Conservation (phyloP, 2,329 filamentous ascomycete species). For the Talaromyces sp. region DNA sequence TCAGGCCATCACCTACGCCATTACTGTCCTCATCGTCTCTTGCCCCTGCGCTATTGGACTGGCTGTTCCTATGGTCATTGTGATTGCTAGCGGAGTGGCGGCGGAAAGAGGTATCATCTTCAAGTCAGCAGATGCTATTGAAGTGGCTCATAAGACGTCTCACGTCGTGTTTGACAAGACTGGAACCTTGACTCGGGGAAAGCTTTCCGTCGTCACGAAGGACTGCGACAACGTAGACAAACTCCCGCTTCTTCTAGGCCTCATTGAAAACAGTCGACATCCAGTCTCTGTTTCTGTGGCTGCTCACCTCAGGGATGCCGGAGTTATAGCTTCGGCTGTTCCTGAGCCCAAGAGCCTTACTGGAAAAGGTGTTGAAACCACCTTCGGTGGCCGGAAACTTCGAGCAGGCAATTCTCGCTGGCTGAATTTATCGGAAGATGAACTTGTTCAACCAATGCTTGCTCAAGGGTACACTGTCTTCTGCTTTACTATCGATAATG, state of each 20-base stretch:
- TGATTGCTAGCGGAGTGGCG: conserved; percentile 63
- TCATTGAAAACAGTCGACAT: neutral
- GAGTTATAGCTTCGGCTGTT: neutral
- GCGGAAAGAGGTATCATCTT: conserved; percentile 63
- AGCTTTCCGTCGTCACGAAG: neutral
- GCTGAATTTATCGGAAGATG: neutral
- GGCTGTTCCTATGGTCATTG: conserved; percentile 72
- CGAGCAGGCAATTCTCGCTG: neutral
- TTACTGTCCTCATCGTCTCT: conserved; percentile 67
- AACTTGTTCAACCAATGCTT: neutral
- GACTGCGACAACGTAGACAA: neutral
- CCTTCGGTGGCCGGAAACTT: neutral
- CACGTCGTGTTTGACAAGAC: conserved; percentile 6
- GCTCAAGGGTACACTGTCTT: neutral
- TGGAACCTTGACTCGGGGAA: neutral
- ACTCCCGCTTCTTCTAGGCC: neutral
- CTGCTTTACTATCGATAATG: neutral
- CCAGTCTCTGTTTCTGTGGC: neutral
- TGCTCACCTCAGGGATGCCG: neutral
- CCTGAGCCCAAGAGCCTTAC: neutral
- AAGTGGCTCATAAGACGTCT: neutral
- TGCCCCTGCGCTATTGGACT: conserved; percentile 74
- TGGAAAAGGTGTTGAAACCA: neutral
- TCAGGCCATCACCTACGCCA: conserved; percentile 63
- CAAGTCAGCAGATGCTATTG: conserved; percentile 39